phyloP scores from a whole-genome alignment of 2,329 filamentous ascomycete genomes.

The Aphanocladium album region DNA sequence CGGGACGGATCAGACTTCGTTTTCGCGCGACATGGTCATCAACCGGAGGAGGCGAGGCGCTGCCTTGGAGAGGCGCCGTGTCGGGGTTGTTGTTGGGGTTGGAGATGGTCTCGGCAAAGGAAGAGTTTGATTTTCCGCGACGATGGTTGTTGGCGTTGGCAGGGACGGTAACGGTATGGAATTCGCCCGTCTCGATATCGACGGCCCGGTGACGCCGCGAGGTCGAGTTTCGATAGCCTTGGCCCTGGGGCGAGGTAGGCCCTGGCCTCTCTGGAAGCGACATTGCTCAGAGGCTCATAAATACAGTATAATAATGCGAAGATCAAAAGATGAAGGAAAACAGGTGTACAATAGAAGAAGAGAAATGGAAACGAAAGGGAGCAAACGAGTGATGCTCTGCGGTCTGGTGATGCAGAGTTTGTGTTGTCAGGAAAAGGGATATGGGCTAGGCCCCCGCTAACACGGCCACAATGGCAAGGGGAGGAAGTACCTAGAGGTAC shows the following conservation, averaged over 20 bases:
- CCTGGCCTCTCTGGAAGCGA: conserved; percentile 10
- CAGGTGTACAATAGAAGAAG: not conserved
- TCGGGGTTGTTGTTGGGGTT: conserved; percentile 54
- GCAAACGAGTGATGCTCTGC: conserved; percentile 9
- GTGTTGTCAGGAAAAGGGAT: conserved; percentile 13
- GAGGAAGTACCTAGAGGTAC: not conserved
- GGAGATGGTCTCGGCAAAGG: conserved; percentile 53
- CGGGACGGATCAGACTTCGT: conserved; percentile 81
- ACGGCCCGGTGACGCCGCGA: conserved; percentile 5
- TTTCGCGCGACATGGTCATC: conserved; percentile 57
- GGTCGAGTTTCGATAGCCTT: conserved; percentile 5
- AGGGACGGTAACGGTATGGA: conserved; percentile 32
- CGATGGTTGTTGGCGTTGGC: conserved; percentile 38
- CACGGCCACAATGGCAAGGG: not conserved
- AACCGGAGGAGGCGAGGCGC: conserved; percentile 10
- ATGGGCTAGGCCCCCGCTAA: not conserved
- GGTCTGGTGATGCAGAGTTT: conserved; percentile 10
- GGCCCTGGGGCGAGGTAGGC: conserved; percentile 1
- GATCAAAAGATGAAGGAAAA: not conserved
- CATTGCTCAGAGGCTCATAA: conserved; percentile 8
- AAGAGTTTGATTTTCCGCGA: conserved; percentile 53
- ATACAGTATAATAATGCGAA: not conserved
- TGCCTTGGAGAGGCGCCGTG: conserved; percentile 19
- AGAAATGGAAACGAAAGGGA: not conserved
- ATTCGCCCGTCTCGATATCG: conserved; percentile 64